Base-by-base conservation (phyloP, 176 grass and related monocot genomes). In the Eragrostis nindensis region DNA sequence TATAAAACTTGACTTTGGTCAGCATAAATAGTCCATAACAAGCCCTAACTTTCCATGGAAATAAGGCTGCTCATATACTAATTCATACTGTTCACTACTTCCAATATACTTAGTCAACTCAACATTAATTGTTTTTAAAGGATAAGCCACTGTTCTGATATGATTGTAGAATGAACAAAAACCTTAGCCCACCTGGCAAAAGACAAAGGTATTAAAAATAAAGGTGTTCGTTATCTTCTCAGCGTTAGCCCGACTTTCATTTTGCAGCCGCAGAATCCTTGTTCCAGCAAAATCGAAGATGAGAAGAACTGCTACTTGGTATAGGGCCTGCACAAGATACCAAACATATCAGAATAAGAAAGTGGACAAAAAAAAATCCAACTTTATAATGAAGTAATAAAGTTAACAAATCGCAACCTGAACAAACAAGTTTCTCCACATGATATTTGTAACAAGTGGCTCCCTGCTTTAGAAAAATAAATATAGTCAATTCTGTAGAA, bases 391-490 rank as follows among this genome's bases (percentile, higher is more conserved):
- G 15, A 24, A 75, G 14, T 38, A 60, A 88, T 82, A 30, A 62
- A 66, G 7, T 16, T 52, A 19, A 87, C 30, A 70, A 48, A 69
- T 54, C 74, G 75, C 78, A 76, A 92, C 95, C 90, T 98, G 95
- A 68, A 98, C 82, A 66, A 91, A 84, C 68, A 98, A 84, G 86
- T 98, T 98, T 85, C 95, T 89, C 95, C 95, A 98, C 92, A 98
- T 98, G 48, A 98, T 89, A 71, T 95, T 98, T 77, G 95, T 94
- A 64, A 98, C 83, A 62, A 98, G 86, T 64, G 92, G 95, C 78
- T 98, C 95, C 75, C 95, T 98, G 79, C 42, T 80, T 50, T 72
- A 73, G 68, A n/a, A 66, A 90, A 85, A 40, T 29, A 26, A 86
- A 68, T 25, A 76, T 68, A 59, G 63, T 65, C 21, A 64, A 25